Evolutionary conservation across 1,139 yeast genomes (phyloP).

Genomic region (Blastobotrys arbuscula): DNA sequence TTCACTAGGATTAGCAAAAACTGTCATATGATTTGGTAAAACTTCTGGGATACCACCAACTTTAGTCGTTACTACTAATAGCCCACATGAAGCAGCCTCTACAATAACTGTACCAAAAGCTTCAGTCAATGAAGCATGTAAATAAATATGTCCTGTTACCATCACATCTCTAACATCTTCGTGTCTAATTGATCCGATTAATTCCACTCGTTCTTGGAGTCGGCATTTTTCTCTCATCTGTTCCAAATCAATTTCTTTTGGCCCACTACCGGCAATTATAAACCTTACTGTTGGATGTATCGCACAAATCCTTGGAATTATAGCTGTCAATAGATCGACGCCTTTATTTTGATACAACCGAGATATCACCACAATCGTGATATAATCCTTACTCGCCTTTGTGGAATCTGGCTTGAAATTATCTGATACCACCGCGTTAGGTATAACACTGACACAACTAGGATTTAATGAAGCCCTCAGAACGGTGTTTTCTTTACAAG

Average conservation of each 20-base stretch:
- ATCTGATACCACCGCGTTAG: slow-evolving; percentile 85
- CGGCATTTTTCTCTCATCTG: slow-evolving; percentile 89
- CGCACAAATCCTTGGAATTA: slow-evolving; percentile 78
- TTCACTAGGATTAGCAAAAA: slow-evolving; percentile 82
- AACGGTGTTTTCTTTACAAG: slow-evolving; percentile 94
- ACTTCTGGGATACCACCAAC: slow-evolving; percentile 99
- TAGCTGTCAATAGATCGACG: slow-evolving; percentile 78
- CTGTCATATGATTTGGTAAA: slow-evolving; percentile 87
- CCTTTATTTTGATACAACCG: slow-evolving; percentile 95
- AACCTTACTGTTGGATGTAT: slow-evolving; percentile 63
- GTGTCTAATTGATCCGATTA: slow-evolving; percentile 84
- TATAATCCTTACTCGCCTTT: slow-evolving; percentile 32
- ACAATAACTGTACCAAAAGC: slow-evolving; percentile 97
- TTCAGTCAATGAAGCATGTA: slow-evolving; percentile 92
- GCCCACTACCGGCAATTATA: slow-evolving; percentile 94
- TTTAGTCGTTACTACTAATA: slow-evolving; percentile 87
- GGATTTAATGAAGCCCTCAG: slow-evolving; percentile 82
- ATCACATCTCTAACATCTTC: slow-evolving; percentile 90
- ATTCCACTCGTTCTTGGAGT: slow-evolving; percentile 79
- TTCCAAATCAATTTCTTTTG: slow-evolving; percentile 85
- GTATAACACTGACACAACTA: slow-evolving; percentile 75
- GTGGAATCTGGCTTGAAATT: slow-evolving; percentile 64
- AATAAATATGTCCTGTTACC: slow-evolving; percentile 88
- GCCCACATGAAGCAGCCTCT: slow-evolving; percentile 96
- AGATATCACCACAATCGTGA: slow-evolving; percentile 87